Conservation (phyloP, 331 rosid genomes). For the Quercus tomentella region DNA sequence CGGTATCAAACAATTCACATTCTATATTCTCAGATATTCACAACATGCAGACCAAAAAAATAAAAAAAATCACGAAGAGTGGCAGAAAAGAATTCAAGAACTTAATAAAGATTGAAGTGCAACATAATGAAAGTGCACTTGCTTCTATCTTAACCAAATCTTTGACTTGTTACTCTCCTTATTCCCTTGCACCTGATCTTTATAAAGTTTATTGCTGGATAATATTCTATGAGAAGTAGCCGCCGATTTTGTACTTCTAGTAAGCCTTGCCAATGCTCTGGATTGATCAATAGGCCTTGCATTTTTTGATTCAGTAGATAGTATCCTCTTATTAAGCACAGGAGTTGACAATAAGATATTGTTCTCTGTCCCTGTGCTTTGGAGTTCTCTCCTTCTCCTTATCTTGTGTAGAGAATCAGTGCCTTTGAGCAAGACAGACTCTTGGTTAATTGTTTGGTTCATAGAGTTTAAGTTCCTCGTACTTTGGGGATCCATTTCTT, state of each 20-base stretch:
- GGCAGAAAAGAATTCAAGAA: no score
- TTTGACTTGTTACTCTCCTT: conserved; percentile 72
- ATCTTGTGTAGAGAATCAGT: conserved; percentile 40
- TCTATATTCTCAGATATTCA: background rate
- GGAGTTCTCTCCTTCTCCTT: conserved; percentile 53
- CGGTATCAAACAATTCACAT: background rate
- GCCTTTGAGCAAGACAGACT: conserved; percentile 46
- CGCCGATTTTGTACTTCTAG: conserved; percentile 47
- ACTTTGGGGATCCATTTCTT: conserved; percentile 43
- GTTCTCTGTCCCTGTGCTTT: conserved; percentile 69
- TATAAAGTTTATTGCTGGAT: conserved; percentile 45
- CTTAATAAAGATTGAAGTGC: background rate
- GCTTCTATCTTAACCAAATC: conserved; percentile 61
- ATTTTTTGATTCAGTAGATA: conserved; percentile 31
- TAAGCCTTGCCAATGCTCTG: conserved; percentile 40
- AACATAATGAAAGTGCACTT: background rate
- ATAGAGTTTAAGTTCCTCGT: conserved; percentile 47
- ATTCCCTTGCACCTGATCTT: conserved; percentile 57
- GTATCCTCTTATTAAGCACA: conserved; percentile 8
- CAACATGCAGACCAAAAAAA: background rate
- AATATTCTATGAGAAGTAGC: conserved; percentile 46
- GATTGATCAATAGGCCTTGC: conserved; percentile 76
- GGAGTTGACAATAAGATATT: conserved; percentile 23
- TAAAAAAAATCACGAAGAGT: no score
- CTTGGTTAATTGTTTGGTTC: conserved; percentile 42